Conservation (phyloP, 75 land plant species). For the Selaginella tamariscina region DNA sequence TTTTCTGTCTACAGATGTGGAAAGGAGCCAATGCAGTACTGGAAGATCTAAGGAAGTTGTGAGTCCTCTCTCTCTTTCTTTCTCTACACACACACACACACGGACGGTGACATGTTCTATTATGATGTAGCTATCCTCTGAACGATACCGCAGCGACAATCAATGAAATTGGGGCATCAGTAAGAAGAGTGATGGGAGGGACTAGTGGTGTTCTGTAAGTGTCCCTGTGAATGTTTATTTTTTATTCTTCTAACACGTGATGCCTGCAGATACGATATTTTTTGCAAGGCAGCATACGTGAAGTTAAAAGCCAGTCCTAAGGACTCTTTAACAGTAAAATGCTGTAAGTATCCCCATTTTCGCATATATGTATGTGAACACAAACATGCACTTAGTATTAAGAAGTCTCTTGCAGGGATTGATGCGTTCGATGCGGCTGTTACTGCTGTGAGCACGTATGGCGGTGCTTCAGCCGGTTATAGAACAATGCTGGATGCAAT, state of each 20-base stretch:
- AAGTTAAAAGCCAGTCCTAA: constrained; percentile 36
- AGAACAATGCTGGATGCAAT: constrained; percentile 92
- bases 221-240: no score
- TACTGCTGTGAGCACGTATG: constrained; percentile 84
- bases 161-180: constrained; percentile 68
- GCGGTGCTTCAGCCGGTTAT: constrained; percentile 79
- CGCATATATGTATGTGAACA: background rate
- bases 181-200: constrained; percentile 88
- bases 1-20: constrained; percentile 40
- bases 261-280: constrained; percentile 71
- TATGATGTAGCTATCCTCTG: constrained; percentile 66
- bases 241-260: no score
- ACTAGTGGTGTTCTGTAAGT: constrained; percentile 89
- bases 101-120: background rate
- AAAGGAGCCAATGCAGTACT: constrained; percentile 80
- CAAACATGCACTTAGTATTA: background rate
- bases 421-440: constrained; percentile 76
- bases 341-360: constrained; percentile 35
- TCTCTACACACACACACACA: background rate
- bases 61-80: constrained; percentile 18
- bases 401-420: constrained; percentile 40
- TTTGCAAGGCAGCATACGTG: constrained; percentile 75
- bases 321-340: constrained; percentile 24
- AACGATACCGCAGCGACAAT: constrained; percentile 88
- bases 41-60: constrained; percentile 66